phyloP scores from a whole-genome alignment of 2,329 filamentous ascomycete species.

The Claviceps fusiformis region DNA sequence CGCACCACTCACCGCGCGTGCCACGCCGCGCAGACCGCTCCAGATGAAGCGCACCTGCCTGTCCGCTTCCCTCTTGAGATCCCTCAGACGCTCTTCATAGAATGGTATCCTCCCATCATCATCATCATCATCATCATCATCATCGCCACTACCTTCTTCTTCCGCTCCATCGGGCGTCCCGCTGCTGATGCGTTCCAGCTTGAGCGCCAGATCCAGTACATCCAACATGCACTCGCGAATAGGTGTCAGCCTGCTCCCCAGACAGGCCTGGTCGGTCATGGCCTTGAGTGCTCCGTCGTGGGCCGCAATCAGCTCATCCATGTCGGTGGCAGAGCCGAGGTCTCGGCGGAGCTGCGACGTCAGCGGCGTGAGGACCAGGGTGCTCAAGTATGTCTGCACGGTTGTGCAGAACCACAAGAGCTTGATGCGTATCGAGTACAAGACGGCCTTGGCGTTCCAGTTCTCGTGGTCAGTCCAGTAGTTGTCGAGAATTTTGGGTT shows the following conservation, averaged over 20 bases:
- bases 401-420: conserved; percentile 68
- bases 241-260: conserved; percentile 53
- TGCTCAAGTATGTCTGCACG: conserved; percentile 63
- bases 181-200: conserved; percentile 47
- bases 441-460: conserved; percentile 32
- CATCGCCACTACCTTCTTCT: conserved; percentile 9
- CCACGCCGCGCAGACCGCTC: conserved; percentile 59
- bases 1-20: conserved; percentile 54
- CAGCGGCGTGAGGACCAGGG: conserved; percentile 53
- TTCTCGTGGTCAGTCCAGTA: conserved; percentile 22
- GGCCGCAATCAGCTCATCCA: conserved; percentile 66
- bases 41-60: conserved; percentile 55
- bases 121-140: conserved; percentile 7
- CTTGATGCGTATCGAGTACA: conserved; percentile 50
- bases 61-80: conserved; percentile 50
- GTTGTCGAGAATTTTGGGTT: conserved; percentile 31
- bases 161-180: conserved; percentile 9
- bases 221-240: conserved; percentile 63
- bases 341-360: conserved; percentile 40
- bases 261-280: conserved; percentile 54
- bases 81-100: conserved; percentile 38
- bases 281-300: conserved; percentile 51
- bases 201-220: conserved; percentile 60
- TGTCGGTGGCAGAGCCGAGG: conserved; percentile 50
- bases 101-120: conserved; percentile 13